Percentiles rank a stretch among this genome's conserved stretches.
These are phyloP conservation scores for Kodamaea alishanica DNA, from an alignment of 1,139 yeast species.

Conservation along the genomic window DNA sequence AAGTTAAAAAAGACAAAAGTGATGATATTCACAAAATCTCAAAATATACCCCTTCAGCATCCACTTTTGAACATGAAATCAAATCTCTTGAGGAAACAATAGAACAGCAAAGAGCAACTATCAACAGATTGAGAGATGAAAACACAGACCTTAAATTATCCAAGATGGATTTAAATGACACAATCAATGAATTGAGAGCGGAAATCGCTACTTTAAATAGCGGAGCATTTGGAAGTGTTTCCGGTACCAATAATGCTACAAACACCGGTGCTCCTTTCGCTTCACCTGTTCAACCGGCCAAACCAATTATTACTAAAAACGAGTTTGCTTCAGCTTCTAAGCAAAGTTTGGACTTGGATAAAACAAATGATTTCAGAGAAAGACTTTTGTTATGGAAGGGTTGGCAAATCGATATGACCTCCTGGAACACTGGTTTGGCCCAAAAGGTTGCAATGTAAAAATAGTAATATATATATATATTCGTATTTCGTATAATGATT, in stretches of 20 bases:
- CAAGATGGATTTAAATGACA: slow-evolving; percentile 47
- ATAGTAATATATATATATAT: neutral
- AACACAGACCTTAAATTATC: slow-evolving; percentile 42
- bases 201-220: slow-evolving; percentile 18
- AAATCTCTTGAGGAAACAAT: slow-evolving; percentile 16
- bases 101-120: slow-evolving; percentile 32
- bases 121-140: slow-evolving; percentile 39
- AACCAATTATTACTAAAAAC: slow-evolving; percentile 34
- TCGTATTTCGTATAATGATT: slow-evolving; percentile 5
- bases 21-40: neutral
- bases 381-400: slow-evolving; percentile 62
- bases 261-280: slow-evolving; percentile 4
- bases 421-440: slow-evolving; percentile 51
- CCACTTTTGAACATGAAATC: slow-evolving; percentile 9
- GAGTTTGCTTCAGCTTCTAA: slow-evolving; percentile 33
- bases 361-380: slow-evolving; percentile 40
- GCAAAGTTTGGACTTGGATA: slow-evolving; percentile 23
- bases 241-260: slow-evolving; percentile 4
- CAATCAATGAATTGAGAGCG: slow-evolving; percentile 27
- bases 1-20: neutral
- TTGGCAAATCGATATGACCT: slow-evolving; percentile 84
- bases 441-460: slow-evolving; percentile 26
- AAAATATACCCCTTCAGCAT: slow-evolving; percentile 9
- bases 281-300: slow-evolving; percentile 24
- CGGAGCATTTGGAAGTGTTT: slow-evolving; percentile 1